Evolutionary conservation across 169 alveolate species (phyloP), one percentile per base, ranked within the genome.

Genomic region (Cystoisospora suis): DNA sequence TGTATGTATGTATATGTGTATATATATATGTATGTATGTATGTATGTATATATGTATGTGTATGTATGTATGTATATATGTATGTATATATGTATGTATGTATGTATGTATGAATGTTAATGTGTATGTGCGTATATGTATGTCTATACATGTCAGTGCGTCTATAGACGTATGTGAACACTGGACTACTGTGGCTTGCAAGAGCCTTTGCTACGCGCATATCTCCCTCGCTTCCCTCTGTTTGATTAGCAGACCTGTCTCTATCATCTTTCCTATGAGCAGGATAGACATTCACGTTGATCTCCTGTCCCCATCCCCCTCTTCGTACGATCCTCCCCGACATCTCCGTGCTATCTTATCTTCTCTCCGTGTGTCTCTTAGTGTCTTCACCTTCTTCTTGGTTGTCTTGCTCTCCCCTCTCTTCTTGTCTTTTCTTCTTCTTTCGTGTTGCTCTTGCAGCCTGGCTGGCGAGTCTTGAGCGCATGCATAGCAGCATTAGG

Each of bases 401-500:
- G 4, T 20, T 7, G 42, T 59, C 9, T 29, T 36, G 42, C 75
- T 4, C 23, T 15, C 75, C 42, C 75, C 61, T 49, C n/a, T 49
- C 20, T 49, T 49, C 61, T 49, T 49, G 61, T 49, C 61, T 49
- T 49, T 49, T 49, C 20, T 61, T 15, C 6, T 7, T 15, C 34
- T 61, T 61, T n/a, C 42, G 75, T n/a, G 20, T 9, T 5, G 6
- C 75, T 9, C 36, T 9, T 38, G 36, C 86, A 79, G 87, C 23
- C 32, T 29, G 42, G 88, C 17, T 47, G 58, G 88, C 29, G 46
- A 29, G 56, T 27, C 38, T 75, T 80, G 0, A 75, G 44, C 0
- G 61, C 32, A n/a, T 47, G 56, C 46, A 46, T 49, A 12, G 88
- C 75, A 27, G 75, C 75, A 34, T 80, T 80, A 46, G 88, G 44